Percentiles rank a stretch among this genome's conserved stretches.
These are phyloP conservation scores for Neurospora sp. DNA, from an alignment of 2,329 filamentous ascomycete genomes.

Conservation along the genomic window DNA sequence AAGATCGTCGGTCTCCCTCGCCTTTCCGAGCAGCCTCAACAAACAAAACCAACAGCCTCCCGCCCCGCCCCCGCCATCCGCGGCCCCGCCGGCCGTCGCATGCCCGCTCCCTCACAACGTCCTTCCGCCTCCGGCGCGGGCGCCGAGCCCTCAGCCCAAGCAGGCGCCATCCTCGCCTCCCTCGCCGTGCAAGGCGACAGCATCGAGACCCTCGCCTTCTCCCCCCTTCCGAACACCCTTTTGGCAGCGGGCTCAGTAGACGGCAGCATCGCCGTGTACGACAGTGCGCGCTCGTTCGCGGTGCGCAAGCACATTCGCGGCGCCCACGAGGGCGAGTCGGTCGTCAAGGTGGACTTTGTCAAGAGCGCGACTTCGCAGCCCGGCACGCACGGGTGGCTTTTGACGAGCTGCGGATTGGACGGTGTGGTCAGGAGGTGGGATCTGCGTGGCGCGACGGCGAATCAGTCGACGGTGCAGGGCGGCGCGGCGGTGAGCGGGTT, in stretches of 20 bases:
- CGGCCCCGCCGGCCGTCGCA: slow-evolving; percentile 7
- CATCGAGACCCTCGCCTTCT: slow-evolving; percentile 68
- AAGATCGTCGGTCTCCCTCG: slow-evolving; percentile 78
- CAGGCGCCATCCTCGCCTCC: slow-evolving; percentile 63
- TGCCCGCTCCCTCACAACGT: slow-evolving; percentile 16
- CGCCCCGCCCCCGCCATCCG: slow-evolving; percentile 15
- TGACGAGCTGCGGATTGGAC: slow-evolving; percentile 88
- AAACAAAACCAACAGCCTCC: slow-evolving; percentile 4
- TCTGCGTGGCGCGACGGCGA: slow-evolving; percentile 37
- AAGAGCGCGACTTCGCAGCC: slow-evolving; percentile 23
- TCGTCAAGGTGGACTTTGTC: slow-evolving; percentile 90
- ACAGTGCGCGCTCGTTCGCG: slow-evolving; percentile 76
- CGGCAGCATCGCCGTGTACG: slow-evolving; percentile 75
- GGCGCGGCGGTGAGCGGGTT: slow-evolving; percentile 56
- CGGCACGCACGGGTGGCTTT: slow-evolving; percentile 48
- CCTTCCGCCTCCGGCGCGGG: slow-evolving; percentile 18
- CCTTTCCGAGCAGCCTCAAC: slow-evolving; percentile 23
- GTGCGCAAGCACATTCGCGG: slow-evolving; percentile 73
- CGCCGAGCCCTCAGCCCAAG: slow-evolving; percentile 28
- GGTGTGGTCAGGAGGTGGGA: slow-evolving; percentile 89
- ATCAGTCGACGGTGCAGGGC: slow-evolving; percentile 21
- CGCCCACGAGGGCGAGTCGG: slow-evolving; percentile 78
- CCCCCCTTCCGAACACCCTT: slow-evolving; percentile 40
- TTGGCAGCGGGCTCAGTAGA: slow-evolving; percentile 61
- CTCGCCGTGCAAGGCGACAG: slow-evolving; percentile 67